Evolutionary conservation across 2,329 filamentous ascomycete genomes (phyloP).

Genomic region (Fusarium zealandicum): DNA sequence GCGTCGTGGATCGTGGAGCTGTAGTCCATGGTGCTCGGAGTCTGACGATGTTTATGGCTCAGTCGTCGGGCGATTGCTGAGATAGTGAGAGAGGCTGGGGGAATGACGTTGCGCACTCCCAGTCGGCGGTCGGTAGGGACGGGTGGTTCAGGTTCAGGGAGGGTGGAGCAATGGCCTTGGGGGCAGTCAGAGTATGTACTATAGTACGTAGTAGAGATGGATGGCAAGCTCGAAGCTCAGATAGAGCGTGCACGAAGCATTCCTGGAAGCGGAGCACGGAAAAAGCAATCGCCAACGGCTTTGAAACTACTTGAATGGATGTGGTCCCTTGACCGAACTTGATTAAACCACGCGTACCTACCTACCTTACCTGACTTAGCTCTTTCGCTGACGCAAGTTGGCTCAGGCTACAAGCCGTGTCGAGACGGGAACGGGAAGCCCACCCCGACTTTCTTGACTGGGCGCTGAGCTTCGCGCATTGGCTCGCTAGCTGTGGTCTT

Average conservation of each 20-base stretch:
- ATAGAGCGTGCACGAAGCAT: conserved; percentile 15
- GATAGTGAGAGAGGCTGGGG: conserved; percentile 21
- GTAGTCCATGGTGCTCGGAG: conserved; percentile 60
- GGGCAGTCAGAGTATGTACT: conserved; percentile 9
- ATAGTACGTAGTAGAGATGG: not conserved
- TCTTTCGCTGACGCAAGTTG: conserved; percentile 43
- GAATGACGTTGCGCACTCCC: conserved; percentile 38
- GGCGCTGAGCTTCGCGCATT: conserved; percentile 22
- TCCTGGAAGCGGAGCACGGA: conserved; percentile 2
- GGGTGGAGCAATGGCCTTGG: conserved; percentile 19
- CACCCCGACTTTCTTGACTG: conserved; percentile 12
- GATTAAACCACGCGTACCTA: too few species aligned
- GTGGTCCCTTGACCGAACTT: too few species aligned
- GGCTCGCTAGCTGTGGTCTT: conserved; percentile 19
- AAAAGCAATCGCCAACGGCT: too few species aligned
- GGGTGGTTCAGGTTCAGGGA: conserved; percentile 22
- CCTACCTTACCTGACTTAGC: too few species aligned
- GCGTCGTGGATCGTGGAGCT: conserved; percentile 62
- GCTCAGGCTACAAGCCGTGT: conserved; percentile 31
- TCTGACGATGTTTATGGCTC: conserved; percentile 15
- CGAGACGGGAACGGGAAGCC: not conserved
- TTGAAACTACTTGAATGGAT: too few species aligned
- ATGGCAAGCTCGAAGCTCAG: not conserved
- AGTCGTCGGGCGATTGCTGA: conserved; percentile 19
- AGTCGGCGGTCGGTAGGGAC: conserved; percentile 32